phyloP scores from a whole-genome alignment of 2,329 filamentous ascomycete genomes.

The Verticillium nonalfalfae region DNA sequence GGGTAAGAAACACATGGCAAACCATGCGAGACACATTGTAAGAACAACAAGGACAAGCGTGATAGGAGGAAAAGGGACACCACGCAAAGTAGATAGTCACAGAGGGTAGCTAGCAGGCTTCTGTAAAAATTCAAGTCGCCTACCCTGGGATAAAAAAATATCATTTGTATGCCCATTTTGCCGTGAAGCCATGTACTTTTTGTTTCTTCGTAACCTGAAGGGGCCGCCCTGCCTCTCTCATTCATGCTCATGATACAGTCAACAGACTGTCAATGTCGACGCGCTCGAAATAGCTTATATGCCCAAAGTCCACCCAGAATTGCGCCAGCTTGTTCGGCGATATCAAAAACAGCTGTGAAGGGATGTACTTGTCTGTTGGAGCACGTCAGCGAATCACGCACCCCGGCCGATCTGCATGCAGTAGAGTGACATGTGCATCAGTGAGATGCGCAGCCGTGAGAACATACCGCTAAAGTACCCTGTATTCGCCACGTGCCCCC shows the following conservation, averaged over 20 bases:
- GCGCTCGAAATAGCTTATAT: conserved; percentile 55
- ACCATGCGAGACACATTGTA: too few relatives aligned
- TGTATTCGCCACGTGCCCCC: conserved; percentile 69
- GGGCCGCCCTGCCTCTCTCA: too few relatives aligned
- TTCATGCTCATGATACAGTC: neutral
- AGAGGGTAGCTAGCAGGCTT: neutral
- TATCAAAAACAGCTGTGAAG: conserved; percentile 71
- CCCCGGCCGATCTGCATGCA: too few relatives aligned
- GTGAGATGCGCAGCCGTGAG: neutral
- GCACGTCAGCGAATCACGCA: neutral
- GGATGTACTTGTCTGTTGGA: conserved; percentile 59
- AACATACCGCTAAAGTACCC: conserved; percentile 66
- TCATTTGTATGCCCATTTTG: neutral
- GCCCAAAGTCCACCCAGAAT: conserved; percentile 64
- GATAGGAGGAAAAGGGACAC: too few relatives aligned
- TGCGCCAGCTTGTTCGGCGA: conserved; percentile 73
- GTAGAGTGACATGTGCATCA: too few relatives aligned
- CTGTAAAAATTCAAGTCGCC: neutral
- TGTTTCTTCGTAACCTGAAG: neutral
- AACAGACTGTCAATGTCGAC: conserved; percentile 52
- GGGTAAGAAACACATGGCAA: too few relatives aligned
- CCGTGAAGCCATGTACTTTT: neutral
- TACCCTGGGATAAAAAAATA: neutral
- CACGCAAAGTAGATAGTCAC: neutral
- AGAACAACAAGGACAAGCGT: too few relatives aligned